Base-by-base conservation (phyloP, 495 filamentous ascomycete genomes). In the Echria macrotheca region DNA sequence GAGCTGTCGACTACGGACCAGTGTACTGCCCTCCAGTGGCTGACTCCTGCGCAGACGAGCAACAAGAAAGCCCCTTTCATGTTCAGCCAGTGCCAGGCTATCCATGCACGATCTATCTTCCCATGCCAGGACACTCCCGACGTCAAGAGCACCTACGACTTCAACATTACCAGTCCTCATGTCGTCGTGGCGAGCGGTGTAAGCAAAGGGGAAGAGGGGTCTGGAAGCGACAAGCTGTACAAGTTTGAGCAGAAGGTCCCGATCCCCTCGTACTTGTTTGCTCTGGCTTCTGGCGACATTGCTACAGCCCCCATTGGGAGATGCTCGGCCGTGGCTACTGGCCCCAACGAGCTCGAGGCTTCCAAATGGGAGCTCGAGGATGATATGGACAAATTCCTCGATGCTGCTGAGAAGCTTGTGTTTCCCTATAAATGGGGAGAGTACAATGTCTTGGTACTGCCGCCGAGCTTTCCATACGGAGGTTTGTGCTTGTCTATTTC, bases 31-130 rank as follows among this genome's bases (percentile, higher is more conserved):
- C 73, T 96, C 40, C 91, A 95, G 68, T 97, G 91, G 91, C 71
- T 97, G 66, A 88, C 83, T 0, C 85, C 88, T 6, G 82, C 84
- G 18, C 91, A 98, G 71, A 96, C 91, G 3, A 86, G 84, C 37
- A 95, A 93, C 74, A 88, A 86, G 66, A 90, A 91, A 58, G 83
- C 89, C 56, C 91, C 91, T 6, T 96, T 96, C 63, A 93, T 96
- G 83, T 96, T 96, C 74, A 91, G 87, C 29, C 91, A 97, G 79
- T 95, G 90, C 67, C 91, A 98, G 71, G 89, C 91, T 31, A 98
- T 98, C 55, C 87, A 96, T 57, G 87, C 86, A 21, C 80, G 91
- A 41, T 95, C 89, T 18, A 76, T 96, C 45, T 95, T 96, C 66
- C 93, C 93, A 10, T 96, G 90, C 66, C 91, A 98, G 72, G 91